phyloP scores from a whole-genome alignment of 1,284 basidiomycete species.

The Clitocybe nebularis region DNA sequence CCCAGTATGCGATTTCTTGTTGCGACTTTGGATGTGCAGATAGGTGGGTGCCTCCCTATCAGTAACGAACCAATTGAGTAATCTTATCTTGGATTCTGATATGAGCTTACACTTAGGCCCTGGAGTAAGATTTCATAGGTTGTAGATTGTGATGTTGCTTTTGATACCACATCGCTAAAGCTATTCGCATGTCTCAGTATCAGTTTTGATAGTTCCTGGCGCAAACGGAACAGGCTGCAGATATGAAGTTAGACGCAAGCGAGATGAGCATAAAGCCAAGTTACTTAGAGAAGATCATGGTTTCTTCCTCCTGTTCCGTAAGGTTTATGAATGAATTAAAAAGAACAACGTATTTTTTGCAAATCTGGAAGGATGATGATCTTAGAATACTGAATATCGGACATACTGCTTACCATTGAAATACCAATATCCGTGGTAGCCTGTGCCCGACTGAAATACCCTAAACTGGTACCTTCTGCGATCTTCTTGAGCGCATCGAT shows the following conservation, averaged over 20 bases:
- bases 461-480: conserved; percentile 61
- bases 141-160: conserved; percentile 65
- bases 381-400: neutral
- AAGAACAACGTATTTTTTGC: conserved; percentile 68
- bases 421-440: conserved; percentile 69
- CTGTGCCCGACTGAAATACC: conserved; percentile 65
- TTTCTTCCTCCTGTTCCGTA: conserved; percentile 82
- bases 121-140: conserved; percentile 78
- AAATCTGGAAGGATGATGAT: conserved; percentile 30
- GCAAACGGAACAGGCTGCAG: conserved; percentile 75
- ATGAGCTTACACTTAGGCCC: conserved; percentile 73
- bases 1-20: conserved; percentile 56
- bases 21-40: conserved; percentile 56
- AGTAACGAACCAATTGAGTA: no score
- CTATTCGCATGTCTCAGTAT: conserved; percentile 70
- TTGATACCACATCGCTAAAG: conserved; percentile 57
- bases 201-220: conserved; percentile 82
- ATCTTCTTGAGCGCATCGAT: conserved; percentile 78
- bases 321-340: conserved; percentile 80
- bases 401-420: conserved; percentile 44
- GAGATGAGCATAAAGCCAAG: no score
- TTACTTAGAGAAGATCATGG: conserved; percentile 92
- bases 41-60: conserved; percentile 47
- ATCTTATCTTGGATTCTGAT: no score
- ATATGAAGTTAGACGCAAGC: conserved; percentile 5